Evolutionary conservation across 2,329 filamentous ascomycete genomes (phyloP).

Genomic region (Alternaria incomplexa): DNA sequence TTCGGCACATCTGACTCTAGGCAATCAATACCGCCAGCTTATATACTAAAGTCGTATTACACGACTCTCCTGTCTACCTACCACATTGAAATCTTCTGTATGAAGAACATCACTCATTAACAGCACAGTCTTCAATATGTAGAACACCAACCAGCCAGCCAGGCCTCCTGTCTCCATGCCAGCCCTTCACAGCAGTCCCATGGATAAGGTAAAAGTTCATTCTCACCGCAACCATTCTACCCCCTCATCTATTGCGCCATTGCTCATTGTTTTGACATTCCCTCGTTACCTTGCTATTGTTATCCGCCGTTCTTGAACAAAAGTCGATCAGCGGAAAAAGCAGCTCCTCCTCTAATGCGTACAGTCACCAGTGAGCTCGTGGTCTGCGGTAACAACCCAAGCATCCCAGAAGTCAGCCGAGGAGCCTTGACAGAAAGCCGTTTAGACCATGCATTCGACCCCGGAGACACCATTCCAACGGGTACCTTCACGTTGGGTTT

Average conservation of each 20-base stretch:
- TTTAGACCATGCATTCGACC: not conserved
- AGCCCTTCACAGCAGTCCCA: not conserved
- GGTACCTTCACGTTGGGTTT: not conserved
- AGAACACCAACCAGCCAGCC: not conserved
- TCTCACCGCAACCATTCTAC: not conserved
- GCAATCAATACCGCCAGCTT: not conserved
- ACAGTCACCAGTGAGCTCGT: not conserved
- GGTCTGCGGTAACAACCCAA: not conserved
- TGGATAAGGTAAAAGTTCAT: not conserved
- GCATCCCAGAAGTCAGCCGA: not conserved
- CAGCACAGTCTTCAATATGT: not conserved
- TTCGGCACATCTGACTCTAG: too few species aligned
- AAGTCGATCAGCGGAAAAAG: not conserved
- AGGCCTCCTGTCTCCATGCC: not conserved
- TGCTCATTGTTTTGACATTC: not conserved
- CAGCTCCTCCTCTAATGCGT: not conserved
- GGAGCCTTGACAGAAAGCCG: accelerated
- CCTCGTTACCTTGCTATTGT: not conserved
- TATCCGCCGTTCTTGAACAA: not conserved
- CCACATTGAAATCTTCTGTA: not conserved
- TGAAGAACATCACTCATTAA: not conserved
- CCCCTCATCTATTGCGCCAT: not conserved
- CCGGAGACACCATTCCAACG: not conserved
- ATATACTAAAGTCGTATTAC: not conserved
- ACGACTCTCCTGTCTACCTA: not conserved